Evolutionary conservation across 768 basidiomycete species (phyloP).

Genomic region (Boletus tomentosulus): DNA sequence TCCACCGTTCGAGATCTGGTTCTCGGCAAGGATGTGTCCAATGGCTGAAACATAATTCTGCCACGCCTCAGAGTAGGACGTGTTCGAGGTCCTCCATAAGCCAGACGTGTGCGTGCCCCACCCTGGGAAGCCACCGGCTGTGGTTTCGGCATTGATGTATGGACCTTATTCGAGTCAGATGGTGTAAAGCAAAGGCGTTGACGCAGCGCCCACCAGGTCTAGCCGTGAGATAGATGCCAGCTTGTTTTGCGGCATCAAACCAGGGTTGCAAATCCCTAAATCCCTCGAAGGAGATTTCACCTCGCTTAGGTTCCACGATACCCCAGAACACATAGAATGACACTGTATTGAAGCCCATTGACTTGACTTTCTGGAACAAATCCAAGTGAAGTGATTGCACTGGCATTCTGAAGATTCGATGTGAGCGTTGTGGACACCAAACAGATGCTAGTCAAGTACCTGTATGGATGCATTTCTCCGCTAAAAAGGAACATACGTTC

Average conservation of each 20-base stretch:
- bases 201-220: slow-evolving; percentile 18
- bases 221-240: slow-evolving; percentile 26
- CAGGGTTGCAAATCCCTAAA: slow-evolving; percentile 34
- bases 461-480: slow-evolving; percentile 62
- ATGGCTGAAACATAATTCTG: slow-evolving; percentile 50
- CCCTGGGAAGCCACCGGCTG: slow-evolving; percentile 46
- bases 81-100: slow-evolving; percentile 46
- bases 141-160: slow-evolving; percentile 31
- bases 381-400: slow-evolving; percentile 39
- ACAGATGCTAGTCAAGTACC: slow-evolving; percentile 16
- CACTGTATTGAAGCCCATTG: slow-evolving; percentile 36
- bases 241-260: slow-evolving; percentile 26
- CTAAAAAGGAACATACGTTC: slow-evolving; percentile 55
- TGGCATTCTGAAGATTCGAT: slow-evolving; percentile 26
- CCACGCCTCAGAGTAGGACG: slow-evolving; percentile 49
- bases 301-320: slow-evolving; percentile 36
- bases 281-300: slow-evolving; percentile 49
- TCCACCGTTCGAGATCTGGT: slow-evolving; percentile 59
- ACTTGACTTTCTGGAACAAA: slow-evolving; percentile 59
- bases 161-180: slow-evolving; percentile 16
- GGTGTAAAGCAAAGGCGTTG: neutral
- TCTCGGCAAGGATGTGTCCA: slow-evolving; percentile 44
- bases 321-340: slow-evolving; percentile 63
- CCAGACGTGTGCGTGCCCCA: slow-evolving; percentile 56
- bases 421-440: neutral